phyloP scores from a whole-genome alignment of 768 basidiomycete species.

The Amanita muscaria region DNA sequence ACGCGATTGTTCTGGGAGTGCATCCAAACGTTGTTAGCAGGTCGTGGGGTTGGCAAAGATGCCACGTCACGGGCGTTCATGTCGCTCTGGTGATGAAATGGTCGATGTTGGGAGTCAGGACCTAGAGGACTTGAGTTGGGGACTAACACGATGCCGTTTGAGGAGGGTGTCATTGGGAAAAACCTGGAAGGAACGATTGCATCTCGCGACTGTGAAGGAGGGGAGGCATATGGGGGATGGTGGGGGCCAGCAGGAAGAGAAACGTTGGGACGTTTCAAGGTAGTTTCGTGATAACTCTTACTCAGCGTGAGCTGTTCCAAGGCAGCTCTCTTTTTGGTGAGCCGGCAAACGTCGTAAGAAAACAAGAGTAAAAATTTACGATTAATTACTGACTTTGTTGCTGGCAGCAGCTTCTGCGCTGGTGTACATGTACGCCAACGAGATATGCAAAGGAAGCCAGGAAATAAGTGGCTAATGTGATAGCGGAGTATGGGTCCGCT shows the following conservation, averaged over 20 bases:
- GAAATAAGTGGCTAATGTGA: conserved; percentile 4
- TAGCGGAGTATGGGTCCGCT: not conserved
- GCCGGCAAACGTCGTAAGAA: conserved; percentile 10
- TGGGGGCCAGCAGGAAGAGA: conserved; percentile 17
- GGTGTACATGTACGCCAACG: conserved; percentile 35
- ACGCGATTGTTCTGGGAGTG: conserved; percentile 23
- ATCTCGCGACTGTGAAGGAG: conserved; percentile 68
- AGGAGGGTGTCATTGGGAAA: conserved; percentile 38
- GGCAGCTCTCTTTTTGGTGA: conserved; percentile 29
- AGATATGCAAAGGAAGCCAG: conserved; percentile 6
- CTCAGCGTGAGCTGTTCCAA: conserved; percentile 40
- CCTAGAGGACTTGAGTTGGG: conserved; percentile 65
- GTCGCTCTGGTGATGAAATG: conserved; percentile 32
- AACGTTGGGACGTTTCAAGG: conserved; percentile 18
- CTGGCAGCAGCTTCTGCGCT: conserved; percentile 34
- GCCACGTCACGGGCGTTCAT: conserved; percentile 34
- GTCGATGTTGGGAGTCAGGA: conserved; percentile 29
- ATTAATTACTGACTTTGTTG: conserved; percentile 40
- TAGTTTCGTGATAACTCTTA: conserved; percentile 27
- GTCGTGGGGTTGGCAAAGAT: conserved; percentile 29
- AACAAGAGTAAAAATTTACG: conserved; percentile 1
- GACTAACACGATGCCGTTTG: conserved; percentile 55
- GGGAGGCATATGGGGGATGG: conserved; percentile 23
- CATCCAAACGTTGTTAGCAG: conserved; percentile 25
- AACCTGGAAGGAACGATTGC: conserved; percentile 60